Evolutionary conservation across 2,329 filamentous ascomycete species (phyloP).

Genomic region (Paraconiothyrium brasiliense): DNA sequence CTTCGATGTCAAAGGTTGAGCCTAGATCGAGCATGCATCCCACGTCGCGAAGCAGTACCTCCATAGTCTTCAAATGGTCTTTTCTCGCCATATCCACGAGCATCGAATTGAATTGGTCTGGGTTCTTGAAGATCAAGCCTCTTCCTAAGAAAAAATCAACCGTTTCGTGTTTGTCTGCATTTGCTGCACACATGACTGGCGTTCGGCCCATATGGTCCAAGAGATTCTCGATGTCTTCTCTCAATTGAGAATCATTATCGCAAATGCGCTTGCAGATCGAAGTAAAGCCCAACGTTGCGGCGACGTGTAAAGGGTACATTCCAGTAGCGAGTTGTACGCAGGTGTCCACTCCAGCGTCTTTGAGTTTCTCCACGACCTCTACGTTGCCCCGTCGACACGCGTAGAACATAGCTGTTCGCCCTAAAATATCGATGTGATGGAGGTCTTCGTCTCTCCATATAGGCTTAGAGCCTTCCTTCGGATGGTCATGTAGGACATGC

Average conservation of each 20-base stretch:
- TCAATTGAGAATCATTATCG: too few species aligned
- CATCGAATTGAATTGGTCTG: not conserved
- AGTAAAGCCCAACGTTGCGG: not conserved
- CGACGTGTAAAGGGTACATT: slow-evolving; percentile 8
- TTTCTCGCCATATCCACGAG: not conserved
- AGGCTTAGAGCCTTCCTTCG: not conserved
- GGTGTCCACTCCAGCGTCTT: not conserved
- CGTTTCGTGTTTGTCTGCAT: not conserved
- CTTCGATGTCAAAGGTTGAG: too few species aligned
- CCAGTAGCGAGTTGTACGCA: not conserved
- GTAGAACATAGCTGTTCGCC: slow-evolving; percentile 12
- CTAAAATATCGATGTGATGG: slow-evolving; percentile 8
- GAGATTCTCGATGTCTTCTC: not conserved
- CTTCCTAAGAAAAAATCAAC: slow-evolving; percentile 3
- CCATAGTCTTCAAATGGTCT: not conserved
- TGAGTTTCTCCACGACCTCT: not conserved
- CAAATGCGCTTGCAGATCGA: not conserved
- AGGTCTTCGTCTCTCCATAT: slow-evolving; percentile 3
- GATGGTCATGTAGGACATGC: slow-evolving; percentile 8
- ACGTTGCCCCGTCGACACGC: slow-evolving; percentile 4
- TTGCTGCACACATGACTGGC: slow-evolving; percentile 5
- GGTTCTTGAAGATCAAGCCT: not conserved
- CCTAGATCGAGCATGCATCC: too few species aligned
- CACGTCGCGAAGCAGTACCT: too few species aligned
- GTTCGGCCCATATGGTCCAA: not conserved